A percentile compares a stretch with the other conserved stretches of the same genome.
phyloP scores from a whole-genome alignment of 1,284 basidiomycete species.

The Neotropicomus parvogracilis region DNA sequence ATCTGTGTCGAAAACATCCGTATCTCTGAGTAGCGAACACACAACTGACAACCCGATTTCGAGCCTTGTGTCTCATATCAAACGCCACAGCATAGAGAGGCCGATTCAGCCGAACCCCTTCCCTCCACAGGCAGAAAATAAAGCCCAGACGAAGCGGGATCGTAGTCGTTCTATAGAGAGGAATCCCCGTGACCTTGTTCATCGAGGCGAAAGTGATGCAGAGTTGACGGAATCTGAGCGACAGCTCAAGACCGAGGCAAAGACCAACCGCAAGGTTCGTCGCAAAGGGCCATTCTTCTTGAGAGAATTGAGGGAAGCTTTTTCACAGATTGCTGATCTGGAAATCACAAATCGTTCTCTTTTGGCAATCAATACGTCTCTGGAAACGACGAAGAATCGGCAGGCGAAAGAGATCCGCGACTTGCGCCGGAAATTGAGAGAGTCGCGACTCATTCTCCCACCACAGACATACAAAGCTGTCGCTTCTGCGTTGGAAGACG shows the following conservation, averaged over 20 bases:
- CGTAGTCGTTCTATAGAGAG: constrained; percentile 25
- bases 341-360: constrained; percentile 80
- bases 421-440: constrained; percentile 68
- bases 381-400: constrained; percentile 71
- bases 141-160: constrained; percentile 9
- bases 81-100: constrained; percentile 14
- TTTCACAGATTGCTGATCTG: constrained; percentile 69
- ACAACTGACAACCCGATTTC: constrained; percentile 32
- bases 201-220: constrained; percentile 29
- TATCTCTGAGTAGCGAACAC: constrained; percentile 35
- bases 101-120: constrained; percentile 3
- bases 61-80: constrained; percentile 15
- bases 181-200: constrained; percentile 11
- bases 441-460: constrained; percentile 71
- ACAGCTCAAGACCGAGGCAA: constrained; percentile 63
- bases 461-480: constrained; percentile 58
- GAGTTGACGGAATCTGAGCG: constrained; percentile 43
- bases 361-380: constrained; percentile 67
- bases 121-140: constrained; percentile 11
- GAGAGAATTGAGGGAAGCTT: constrained; percentile 5
- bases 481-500: constrained; percentile 45
- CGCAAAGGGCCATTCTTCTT: neutral
- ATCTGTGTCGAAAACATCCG: constrained; percentile 53
- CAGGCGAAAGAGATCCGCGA: constrained; percentile 79
- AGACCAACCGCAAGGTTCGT: constrained; percentile 73